phyloP scores from a whole-genome alignment of 768 basidiomycete genomes.

The Amanita exitialis region DNA sequence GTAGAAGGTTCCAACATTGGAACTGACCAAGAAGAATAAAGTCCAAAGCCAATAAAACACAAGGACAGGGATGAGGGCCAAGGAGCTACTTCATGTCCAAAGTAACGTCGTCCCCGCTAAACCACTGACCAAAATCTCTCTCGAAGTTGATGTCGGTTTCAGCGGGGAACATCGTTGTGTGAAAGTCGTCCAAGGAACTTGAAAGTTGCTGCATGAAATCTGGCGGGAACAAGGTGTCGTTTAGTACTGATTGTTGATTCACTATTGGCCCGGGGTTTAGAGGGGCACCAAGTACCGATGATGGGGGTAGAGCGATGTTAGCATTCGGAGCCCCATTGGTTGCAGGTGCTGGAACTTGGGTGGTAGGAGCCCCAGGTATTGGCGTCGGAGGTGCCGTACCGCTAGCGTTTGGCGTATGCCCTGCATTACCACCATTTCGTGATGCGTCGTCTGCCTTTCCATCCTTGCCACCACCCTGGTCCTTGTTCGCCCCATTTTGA shows the following conservation, averaged over 20 bases:
- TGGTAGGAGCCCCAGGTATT: neutral
- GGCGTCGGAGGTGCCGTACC: slow-evolving; percentile 5
- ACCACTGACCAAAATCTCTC: slow-evolving; percentile 71
- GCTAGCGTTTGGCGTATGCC: slow-evolving; percentile 5
- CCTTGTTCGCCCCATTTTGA: slow-evolving; percentile 4
- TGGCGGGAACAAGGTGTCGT: slow-evolving; percentile 5
- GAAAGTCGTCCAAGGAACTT: slow-evolving; percentile 31
- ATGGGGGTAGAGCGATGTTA: slow-evolving; percentile 2
- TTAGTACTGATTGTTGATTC: slow-evolving; percentile 1
- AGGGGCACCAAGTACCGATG: slow-evolving; percentile 4
- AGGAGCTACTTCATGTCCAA: slow-evolving; percentile 23
- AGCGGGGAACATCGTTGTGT: slow-evolving; percentile 28
- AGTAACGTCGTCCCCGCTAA: slow-evolving; percentile 42
- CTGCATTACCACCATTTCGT: slow-evolving; percentile 2
- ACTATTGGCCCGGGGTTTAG: slow-evolving; percentile 3
- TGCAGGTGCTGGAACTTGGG: neutral
- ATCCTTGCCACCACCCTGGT: slow-evolving; percentile 5
- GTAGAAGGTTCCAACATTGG: neutral
- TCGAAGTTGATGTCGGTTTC: slow-evolving; percentile 54
- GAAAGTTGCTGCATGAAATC: slow-evolving; percentile 16
- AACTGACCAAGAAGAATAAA: neutral
- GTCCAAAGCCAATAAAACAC: neutral
- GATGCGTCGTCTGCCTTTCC: neutral
- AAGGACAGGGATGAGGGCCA: neutral
- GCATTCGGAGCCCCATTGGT: slow-evolving; percentile 4